These are phyloP conservation scores for Phytopythium oedochilum DNA, from an alignment of 352 stramenopile species.

Conservation along the genomic window DNA sequence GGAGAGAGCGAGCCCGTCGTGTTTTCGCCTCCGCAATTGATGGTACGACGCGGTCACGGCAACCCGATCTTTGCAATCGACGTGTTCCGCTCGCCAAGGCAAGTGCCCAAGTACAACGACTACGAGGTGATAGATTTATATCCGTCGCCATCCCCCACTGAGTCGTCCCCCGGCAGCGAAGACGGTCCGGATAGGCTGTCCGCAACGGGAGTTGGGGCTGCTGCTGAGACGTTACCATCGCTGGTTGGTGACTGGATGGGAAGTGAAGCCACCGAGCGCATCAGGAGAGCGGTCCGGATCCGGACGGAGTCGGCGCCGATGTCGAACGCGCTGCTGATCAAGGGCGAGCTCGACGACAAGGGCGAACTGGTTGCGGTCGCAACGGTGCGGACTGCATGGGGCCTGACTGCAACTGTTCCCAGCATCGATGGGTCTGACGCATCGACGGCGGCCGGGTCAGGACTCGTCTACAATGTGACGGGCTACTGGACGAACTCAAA, in stretches of 20 bases:
- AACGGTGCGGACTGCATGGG: conserved; percentile 37
- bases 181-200: background rate
- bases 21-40: conserved; percentile 36
- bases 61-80: conserved; percentile 87
- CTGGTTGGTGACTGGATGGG: conserved; percentile 76
- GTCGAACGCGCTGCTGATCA: conserved; percentile 46
- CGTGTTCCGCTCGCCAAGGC: conserved; percentile 76
- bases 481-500: conserved; percentile 76
- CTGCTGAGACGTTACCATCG: conserved; percentile 8
- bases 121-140: conserved; percentile 86
- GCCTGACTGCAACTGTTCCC: conserved; percentile 18
- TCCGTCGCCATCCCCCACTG: conserved; percentile 3
- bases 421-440: conserved; percentile 1
- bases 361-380: conserved; percentile 60
- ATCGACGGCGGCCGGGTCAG: background rate
- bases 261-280: conserved; percentile 64
- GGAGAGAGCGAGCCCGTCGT: background rate
- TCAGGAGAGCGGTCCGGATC: conserved; percentile 58
- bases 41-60: conserved; percentile 73
- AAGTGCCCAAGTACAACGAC: conserved; percentile 86
- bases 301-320: conserved; percentile 54
- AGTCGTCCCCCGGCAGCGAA: background rate
- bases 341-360: conserved; percentile 65
- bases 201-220: background rate
- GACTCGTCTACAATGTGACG: conserved; percentile 42